These are phyloP conservation scores for Alternaria panax DNA, from an alignment of 2,329 filamentous ascomycete species.

Conservation along the genomic window DNA sequence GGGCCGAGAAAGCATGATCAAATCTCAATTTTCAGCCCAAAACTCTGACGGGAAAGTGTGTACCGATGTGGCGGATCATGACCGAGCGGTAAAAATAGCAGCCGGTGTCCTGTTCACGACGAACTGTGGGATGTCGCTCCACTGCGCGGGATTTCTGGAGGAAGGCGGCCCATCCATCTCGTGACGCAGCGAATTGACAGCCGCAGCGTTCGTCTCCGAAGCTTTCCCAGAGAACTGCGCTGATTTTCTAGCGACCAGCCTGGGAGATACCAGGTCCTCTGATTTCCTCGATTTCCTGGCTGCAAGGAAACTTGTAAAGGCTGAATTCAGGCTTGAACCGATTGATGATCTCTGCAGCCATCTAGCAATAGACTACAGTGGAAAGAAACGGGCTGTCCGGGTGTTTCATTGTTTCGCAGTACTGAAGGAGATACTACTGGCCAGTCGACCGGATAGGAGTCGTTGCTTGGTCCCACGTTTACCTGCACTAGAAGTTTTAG, in stretches of 20 bases:
- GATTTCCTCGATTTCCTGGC: no score
- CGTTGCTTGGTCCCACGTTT: no score
- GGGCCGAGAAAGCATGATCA: neutral
- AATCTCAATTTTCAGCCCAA: neutral
- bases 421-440: conserved; percentile 19
- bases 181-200: conserved; percentile 4
- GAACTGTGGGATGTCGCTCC: neutral
- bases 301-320: no score
- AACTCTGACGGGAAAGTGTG: neutral
- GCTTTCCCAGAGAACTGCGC: neutral
- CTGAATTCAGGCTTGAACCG: neutral
- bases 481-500: conserved; percentile 14
- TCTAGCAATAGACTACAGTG: conserved; percentile 3
- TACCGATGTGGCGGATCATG: neutral
- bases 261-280: no score
- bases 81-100: conserved; percentile 12
- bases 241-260: no score
- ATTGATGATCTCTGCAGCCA: conserved; percentile 9
- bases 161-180: neutral
- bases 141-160: conserved; percentile 1
- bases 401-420: conserved; percentile 17
- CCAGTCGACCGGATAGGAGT: no score
- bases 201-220: neutral
- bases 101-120: conserved; percentile 8
- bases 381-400: neutral